Evolutionary conservation across 2,329 filamentous ascomycete species (phyloP), one percentile per base, ranked within the genome.

Genomic region (Penicillium sp.): DNA sequence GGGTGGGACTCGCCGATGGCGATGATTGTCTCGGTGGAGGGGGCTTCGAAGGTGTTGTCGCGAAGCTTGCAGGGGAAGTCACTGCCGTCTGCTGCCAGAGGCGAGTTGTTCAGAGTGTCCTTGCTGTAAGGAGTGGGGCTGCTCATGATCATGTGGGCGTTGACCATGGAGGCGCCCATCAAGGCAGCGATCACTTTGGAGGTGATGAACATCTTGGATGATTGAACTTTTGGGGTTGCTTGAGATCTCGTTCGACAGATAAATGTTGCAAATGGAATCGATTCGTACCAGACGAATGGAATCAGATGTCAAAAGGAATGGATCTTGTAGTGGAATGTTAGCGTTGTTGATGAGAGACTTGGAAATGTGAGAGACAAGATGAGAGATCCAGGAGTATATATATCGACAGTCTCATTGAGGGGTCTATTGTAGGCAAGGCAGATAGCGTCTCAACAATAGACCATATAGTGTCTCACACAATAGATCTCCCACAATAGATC

Each of bases 21-120:
- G 74, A 89, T 90, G 1, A 78, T 70, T 65, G 90, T 91, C 51
- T 70, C 67, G 75, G 76, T 1, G 68, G 72, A 75, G 1, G 79
- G 76, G 0, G 81, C 76, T 5, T 65, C 48, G 49, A 61, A 72
- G 33, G 70, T 73, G 0, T 76, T 78, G 0, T 65, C n/a, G 8
- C 82, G 77, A 50, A 81, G 74, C 73, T 96, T 92, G 85, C 94
- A 97, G 0, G 94, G 94, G 70, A 90, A 99, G 71, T 96, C 78
- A 38, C 75, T 77, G 0, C 89, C 90, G 38, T 71, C 70, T 0
- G 75, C 73, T 0, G 70, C 65, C 0, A 97, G 79, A 0, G 94
- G 93, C 3, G 77, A 76, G 75, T 89, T 93, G 75, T 79, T 79
- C 21, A 82, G 76, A 10, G 73, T 70, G 16, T 70, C 65, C 48